Conservation (phyloP, 208 protist species). For the Balamuthia mandrillaris region DNA sequence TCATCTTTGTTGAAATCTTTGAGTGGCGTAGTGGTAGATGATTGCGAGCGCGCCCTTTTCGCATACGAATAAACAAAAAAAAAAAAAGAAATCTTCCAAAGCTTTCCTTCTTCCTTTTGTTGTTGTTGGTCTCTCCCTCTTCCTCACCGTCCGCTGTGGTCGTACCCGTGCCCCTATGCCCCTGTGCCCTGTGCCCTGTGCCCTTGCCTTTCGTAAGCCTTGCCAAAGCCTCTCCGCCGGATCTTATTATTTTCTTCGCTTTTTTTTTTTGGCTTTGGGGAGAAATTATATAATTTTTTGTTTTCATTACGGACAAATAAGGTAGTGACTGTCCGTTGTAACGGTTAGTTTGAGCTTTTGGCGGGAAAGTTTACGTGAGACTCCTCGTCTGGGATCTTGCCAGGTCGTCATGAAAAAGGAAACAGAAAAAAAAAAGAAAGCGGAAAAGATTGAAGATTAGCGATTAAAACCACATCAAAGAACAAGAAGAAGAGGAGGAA, state of each 20-base stretch:
- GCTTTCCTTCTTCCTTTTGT: not conserved
- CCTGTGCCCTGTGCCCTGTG: not conserved
- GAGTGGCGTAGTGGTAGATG: too few species aligned
- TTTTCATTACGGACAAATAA: not conserved
- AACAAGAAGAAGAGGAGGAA: too few species aligned
- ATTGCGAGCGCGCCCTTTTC: too few species aligned
- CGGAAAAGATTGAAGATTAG: not conserved
- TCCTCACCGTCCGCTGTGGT: not conserved
- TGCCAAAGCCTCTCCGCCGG: not conserved
- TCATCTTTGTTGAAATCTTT: too few species aligned
- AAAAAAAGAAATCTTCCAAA: too few species aligned
- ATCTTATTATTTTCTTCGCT: not conserved
- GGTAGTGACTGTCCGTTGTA: not conserved
- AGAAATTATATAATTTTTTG: not conserved
- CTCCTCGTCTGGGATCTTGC: too few species aligned
- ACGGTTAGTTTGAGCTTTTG: too few species aligned
- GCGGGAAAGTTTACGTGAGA: too few species aligned
- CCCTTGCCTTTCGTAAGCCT: too few species aligned
- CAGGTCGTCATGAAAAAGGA: too few species aligned
- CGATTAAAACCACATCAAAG: too few species aligned
- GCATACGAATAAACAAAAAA: too few species aligned
- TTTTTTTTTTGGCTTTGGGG: not conserved
- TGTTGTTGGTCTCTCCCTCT: not conserved
- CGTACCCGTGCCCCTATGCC: not conserved
- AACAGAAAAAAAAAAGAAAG: not conserved